These are phyloP conservation scores for Schoenoplectus triqueter DNA, from an alignment of 202 grass and related monocot species.

Conservation along the genomic window DNA sequence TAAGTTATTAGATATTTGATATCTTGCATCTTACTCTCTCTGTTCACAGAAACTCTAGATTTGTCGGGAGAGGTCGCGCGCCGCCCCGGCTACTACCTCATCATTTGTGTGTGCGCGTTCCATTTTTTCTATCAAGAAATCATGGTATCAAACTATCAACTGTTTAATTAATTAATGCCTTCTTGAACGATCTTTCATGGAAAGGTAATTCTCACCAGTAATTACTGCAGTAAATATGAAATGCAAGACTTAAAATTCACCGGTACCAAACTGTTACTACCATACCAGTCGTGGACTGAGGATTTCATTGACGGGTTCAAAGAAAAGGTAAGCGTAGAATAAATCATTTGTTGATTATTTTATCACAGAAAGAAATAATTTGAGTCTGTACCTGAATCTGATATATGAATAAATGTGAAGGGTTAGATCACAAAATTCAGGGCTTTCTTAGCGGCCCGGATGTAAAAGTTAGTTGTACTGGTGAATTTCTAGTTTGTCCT, in stretches of 20 bases:
- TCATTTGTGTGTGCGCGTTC: no score
- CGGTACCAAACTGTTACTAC: background rate
- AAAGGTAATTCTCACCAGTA: no score
- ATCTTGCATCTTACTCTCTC: no score
- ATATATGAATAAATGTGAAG: background rate
- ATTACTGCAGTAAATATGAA: background rate
- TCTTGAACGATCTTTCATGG: no score
- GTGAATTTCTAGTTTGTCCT: conserved; percentile 30
- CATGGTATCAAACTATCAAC: no score
- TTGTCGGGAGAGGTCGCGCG: no score
- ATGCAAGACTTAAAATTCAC: background rate
- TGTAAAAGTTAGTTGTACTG: conserved; percentile 12
- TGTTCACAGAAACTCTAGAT: no score
- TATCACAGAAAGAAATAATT: background rate
- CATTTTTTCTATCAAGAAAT: no score
- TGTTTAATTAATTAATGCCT: no score
- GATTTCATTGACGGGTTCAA: background rate
- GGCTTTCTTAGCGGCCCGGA: background rate
- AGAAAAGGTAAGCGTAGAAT: background rate
- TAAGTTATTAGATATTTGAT: no score
- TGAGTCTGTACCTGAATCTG: background rate
- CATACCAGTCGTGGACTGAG: background rate
- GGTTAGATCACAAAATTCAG: background rate
- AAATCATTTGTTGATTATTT: no score
- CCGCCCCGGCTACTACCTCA: no score